Percentiles rank a stretch among this genome's conserved stretches.
Evolutionary conservation across 2,329 filamentous ascomycete genomes (phyloP).

Genomic region (Aspergillus luchuensis): DNA sequence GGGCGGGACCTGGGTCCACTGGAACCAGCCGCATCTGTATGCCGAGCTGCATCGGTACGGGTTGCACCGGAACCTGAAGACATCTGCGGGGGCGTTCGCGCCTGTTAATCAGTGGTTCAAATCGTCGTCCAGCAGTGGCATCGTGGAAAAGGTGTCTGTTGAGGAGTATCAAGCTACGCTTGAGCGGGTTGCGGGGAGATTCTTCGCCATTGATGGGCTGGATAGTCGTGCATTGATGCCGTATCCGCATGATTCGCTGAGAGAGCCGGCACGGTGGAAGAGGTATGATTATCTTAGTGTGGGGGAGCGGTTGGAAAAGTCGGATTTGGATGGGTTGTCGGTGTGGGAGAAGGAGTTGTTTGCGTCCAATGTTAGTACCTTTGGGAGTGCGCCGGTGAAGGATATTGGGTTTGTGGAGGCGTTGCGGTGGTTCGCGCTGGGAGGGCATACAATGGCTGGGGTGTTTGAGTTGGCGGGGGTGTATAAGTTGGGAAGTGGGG

Average conservation of each 20-base stretch:
- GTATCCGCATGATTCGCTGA: conserved; percentile 37
- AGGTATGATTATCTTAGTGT: conserved; percentile 32
- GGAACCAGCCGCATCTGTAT: conserved; percentile 35
- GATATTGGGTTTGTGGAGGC: conserved; percentile 31
- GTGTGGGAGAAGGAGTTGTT: conserved; percentile 25
- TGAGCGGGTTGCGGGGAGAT: conserved; percentile 23
- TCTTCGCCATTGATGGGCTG: conserved; percentile 36
- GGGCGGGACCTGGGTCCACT: conserved; percentile 48
- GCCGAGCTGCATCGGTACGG: conserved; percentile 32
- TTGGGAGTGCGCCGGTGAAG: conserved; percentile 17
- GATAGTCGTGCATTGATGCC: conserved; percentile 38
- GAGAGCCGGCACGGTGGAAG: conserved; percentile 30
- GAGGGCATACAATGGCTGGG: conserved; percentile 26
- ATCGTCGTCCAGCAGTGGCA: not conserved
- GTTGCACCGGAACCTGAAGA: conserved; percentile 20
- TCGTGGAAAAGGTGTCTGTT: not conserved
- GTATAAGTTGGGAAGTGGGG: conserved; percentile 32
- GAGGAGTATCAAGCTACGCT: not conserved
- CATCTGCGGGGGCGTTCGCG: conserved; percentile 18
- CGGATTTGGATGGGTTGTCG: conserved; percentile 16
- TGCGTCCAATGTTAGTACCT: conserved; percentile 23
- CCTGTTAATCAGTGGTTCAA: conserved; percentile 17
- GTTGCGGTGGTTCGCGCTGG: conserved; percentile 34
- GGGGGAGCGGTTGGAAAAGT: conserved; percentile 32
- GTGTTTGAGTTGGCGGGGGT: conserved; percentile 25